Conservation (phyloP, 1,284 basidiomycete species). For the Sanguinoderma infundibulare region DNA sequence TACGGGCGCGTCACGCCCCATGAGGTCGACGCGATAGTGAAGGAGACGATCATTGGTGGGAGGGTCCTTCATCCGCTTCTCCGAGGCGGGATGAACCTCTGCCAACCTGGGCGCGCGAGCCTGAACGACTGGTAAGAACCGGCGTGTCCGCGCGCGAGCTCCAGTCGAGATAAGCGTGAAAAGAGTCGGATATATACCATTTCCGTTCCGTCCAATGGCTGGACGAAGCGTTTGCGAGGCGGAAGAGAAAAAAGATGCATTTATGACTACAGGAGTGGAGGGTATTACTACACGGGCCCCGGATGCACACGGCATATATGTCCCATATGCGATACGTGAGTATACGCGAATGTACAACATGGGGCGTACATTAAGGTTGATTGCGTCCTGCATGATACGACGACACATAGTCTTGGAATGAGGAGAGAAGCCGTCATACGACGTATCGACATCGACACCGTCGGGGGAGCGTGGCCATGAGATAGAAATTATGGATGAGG, state of each 20-base stretch:
- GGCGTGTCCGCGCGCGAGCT: constrained; percentile 1
- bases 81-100: constrained; percentile 81
- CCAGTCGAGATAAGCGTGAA: background rate
- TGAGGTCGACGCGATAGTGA: constrained; percentile 85
- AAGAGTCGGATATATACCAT: background rate
- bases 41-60: constrained; percentile 85
- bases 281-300: constrained; percentile 25
- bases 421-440: background rate
- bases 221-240: background rate
- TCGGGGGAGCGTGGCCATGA: background rate
- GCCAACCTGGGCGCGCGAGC: constrained; percentile 64
- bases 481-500: background rate
- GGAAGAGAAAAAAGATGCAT: background rate
- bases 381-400: background rate
- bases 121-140: constrained; percentile 72
- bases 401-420: constrained; percentile 3
- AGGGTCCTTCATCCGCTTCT: constrained; percentile 83
- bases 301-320: constrained; percentile 9
- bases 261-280: constrained; percentile 11
- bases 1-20: constrained; percentile 94
- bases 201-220: background rate
- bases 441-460: background rate
- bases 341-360: constrained; percentile 12
- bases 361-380: constrained; percentile 11
- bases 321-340: constrained; percentile 1